A percentile compares a stretch with the other conserved stretches of the same genome.
These are phyloP conservation scores for Hypoxylon trugodes DNA, from an alignment of 495 filamentous ascomycete species.

Conservation along the genomic window DNA sequence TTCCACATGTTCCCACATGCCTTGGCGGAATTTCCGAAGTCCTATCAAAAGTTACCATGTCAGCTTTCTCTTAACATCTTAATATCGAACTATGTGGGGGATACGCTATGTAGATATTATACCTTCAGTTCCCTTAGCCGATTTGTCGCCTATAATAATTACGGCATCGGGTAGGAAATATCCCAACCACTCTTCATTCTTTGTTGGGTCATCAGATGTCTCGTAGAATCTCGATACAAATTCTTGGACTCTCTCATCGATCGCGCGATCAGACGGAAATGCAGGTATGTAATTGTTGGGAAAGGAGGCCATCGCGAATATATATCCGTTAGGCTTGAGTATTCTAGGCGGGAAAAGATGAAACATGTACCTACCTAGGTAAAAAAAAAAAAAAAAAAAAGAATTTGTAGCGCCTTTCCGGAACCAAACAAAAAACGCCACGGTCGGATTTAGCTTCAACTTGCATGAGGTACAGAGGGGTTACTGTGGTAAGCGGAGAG, in stretches of 20 bases:
- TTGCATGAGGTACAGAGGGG: background rate
- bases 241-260: slow-evolving; percentile 35
- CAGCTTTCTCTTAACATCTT: background rate
- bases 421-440: too few species aligned
- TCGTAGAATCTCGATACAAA: slow-evolving; percentile 51
- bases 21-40: slow-evolving; percentile 30
- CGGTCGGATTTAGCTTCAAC: slow-evolving; percentile 9
- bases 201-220: slow-evolving; percentile 46
- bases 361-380: background rate
- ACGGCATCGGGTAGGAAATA: slow-evolving; percentile 47
- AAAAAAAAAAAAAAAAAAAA: background rate
- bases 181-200: slow-evolving; percentile 50
- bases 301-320: slow-evolving; percentile 6
- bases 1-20: slow-evolving; percentile 43
- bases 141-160: slow-evolving; percentile 45
- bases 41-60: slow-evolving; percentile 4
- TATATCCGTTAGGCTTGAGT: background rate
- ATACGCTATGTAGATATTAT: background rate
- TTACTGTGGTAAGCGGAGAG: too few species aligned
- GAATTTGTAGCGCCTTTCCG: background rate
- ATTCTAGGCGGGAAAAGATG: background rate
- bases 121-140: slow-evolving; percentile 46
- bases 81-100: background rate
- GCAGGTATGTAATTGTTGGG: slow-evolving; percentile 35
- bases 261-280: slow-evolving; percentile 39